Evolutionary conservation across 192 early-diverging fungal species (phyloP).

Genomic region (Paraglomus occultum): DNA sequence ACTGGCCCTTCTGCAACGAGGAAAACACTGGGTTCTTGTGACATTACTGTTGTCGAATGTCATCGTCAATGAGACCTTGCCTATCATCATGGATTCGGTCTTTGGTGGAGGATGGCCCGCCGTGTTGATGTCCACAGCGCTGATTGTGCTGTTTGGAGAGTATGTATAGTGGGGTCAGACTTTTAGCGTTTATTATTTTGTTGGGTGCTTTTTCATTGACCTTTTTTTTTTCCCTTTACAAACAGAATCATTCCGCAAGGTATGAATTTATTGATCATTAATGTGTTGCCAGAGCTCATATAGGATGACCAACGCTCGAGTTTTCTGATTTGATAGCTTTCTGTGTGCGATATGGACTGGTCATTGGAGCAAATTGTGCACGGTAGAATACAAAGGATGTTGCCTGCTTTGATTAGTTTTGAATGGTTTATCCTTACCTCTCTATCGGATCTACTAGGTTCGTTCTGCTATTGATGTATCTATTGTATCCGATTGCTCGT

Average conservation of each 20-base stretch:
- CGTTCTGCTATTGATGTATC: slow-evolving; percentile 63
- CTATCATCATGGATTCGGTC: slow-evolving; percentile 79
- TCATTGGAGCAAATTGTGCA: slow-evolving; percentile 86
- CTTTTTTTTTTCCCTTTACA: slow-evolving; percentile 9
- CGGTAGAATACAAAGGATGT: slow-evolving; percentile 36
- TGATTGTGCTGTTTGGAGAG: slow-evolving; percentile 97
- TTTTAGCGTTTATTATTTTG: neutral
- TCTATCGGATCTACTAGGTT: slow-evolving; percentile 38
- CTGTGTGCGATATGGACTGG: slow-evolving; percentile 88
- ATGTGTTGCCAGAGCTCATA: no score
- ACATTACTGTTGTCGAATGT: slow-evolving; percentile 92
- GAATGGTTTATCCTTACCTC: neutral
- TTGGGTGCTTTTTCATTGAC: neutral
- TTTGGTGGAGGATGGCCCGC: slow-evolving; percentile 78
- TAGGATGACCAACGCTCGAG: no score
- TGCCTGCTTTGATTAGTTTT: neutral
- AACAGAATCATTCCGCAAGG: slow-evolving; percentile 76
- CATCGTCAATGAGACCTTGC: slow-evolving; percentile 92
- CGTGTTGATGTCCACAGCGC: slow-evolving; percentile 80
- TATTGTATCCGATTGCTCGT: slow-evolving; percentile 74
- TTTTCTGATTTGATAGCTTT: slow-evolving; percentile 50
- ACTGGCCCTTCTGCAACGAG: slow-evolving; percentile 42
- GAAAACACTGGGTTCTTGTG: slow-evolving; percentile 88
- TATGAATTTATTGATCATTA: slow-evolving; percentile 15
- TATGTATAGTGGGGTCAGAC: slow-evolving; percentile 40